Evolutionary conservation across 331 rosid genomes (phyloP).

Genomic region (Pyrus hybrid): DNA sequence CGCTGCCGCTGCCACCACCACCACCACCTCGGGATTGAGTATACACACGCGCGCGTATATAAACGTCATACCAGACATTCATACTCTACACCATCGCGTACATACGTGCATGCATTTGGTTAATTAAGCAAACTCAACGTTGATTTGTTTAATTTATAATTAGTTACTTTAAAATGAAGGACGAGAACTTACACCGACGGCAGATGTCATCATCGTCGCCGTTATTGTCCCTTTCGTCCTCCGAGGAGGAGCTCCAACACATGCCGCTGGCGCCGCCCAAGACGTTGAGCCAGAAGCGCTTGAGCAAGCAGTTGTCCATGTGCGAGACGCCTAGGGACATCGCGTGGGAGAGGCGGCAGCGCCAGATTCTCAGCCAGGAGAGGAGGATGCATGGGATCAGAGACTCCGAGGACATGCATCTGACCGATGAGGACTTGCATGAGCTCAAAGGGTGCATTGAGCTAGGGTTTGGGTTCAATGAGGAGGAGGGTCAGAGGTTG

Average conservation of each 20-base stretch:
- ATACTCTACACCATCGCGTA: not conserved
- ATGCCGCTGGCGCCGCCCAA: conserved; percentile 30
- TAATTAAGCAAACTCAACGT: not conserved
- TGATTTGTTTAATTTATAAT: not conserved
- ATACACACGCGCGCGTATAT: too few species aligned
- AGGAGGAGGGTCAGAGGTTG: conserved; percentile 67
- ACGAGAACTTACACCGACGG: not conserved
- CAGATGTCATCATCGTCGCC: conserved; percentile 6
- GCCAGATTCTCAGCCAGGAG: conserved; percentile 40
- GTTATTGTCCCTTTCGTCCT: conserved; percentile 10
- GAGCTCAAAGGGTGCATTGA: conserved; percentile 90
- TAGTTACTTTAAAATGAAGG: not conserved
- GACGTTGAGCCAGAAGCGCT: conserved; percentile 33
- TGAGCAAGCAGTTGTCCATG: conserved; percentile 49
- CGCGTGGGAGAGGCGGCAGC: conserved; percentile 77
- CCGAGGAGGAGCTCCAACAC: conserved; percentile 38
- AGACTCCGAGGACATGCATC: conserved; percentile 29
- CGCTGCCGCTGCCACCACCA: not conserved
- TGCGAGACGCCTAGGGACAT: conserved; percentile 44
- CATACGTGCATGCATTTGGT: not conserved
- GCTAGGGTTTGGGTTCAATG: conserved; percentile 87
- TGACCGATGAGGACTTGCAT: conserved; percentile 68
- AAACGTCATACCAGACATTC: not conserved
- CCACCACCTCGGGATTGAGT: not conserved
- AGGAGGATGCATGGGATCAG: conserved; percentile 22